These are phyloP conservation scores for Candida loeiensis DNA, from an alignment of 805 yeast genomes.

Conservation along the genomic window DNA sequence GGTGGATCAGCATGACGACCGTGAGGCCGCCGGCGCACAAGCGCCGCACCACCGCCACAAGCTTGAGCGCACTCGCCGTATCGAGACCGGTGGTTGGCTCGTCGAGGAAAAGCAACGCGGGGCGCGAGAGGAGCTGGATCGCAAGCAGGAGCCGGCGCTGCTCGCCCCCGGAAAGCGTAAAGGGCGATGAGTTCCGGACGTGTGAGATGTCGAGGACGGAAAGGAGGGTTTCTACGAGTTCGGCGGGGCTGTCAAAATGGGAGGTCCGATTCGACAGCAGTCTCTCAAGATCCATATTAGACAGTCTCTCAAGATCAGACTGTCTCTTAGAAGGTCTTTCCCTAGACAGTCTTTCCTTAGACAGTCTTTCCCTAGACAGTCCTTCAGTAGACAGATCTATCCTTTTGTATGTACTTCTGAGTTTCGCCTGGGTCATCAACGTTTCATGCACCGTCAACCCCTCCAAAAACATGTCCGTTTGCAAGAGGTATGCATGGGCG, in stretches of 20 bases:
- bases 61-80: constrained; percentile 23
- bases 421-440: constrained; percentile 63
- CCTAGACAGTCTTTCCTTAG: too few relatives aligned
- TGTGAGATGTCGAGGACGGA: constrained; percentile 63
- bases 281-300: too few relatives aligned
- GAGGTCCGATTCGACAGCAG: too few relatives aligned
- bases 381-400: too few relatives aligned
- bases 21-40: constrained; percentile 23
- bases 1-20: constrained; percentile 24
- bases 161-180: constrained; percentile 25
- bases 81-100: constrained; percentile 27
- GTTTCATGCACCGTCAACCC: constrained; percentile 73
- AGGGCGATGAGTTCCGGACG: constrained; percentile 47
- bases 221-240: constrained; percentile 57
- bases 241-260: too few relatives aligned
- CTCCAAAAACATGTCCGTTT: constrained; percentile 70
- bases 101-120: constrained; percentile 23
- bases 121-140: constrained; percentile 22
- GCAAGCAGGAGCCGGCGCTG: constrained; percentile 25
- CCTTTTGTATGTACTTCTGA: constrained; percentile 53
- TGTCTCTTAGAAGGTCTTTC: too few relatives aligned
- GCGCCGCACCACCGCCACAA: constrained; percentile 20
- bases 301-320: too few relatives aligned
- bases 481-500: constrained; percentile 62
- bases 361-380: too few relatives aligned